Percentiles rank a stretch among this genome's conserved stretches.
Conservation (phyloP, 495 filamentous ascomycete species). For the Penicillium riverlandense region DNA sequence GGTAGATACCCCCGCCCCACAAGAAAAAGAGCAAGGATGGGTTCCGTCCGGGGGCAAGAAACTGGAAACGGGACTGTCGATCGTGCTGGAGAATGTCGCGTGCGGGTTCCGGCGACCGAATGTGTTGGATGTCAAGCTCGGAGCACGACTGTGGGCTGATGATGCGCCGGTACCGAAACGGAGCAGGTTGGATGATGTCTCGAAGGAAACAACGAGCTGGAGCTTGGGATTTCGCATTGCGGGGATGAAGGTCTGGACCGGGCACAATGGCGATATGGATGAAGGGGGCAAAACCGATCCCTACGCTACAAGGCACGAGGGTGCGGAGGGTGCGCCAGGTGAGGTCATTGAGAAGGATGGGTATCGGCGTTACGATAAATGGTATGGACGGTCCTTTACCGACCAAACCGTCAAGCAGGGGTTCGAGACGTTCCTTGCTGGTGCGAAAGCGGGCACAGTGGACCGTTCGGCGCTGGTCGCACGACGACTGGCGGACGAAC, state of each 20-base stretch:
- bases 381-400: slow-evolving; percentile 72
- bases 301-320: slow-evolving; percentile 35
- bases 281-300: slow-evolving; percentile 31
- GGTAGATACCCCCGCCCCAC: slow-evolving; percentile 1
- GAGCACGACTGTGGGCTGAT: slow-evolving; percentile 77
- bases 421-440: slow-evolving; percentile 69
- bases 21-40: slow-evolving; percentile 29
- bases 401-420: slow-evolving; percentile 64
- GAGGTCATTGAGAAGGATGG: slow-evolving; percentile 41
- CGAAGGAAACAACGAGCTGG: slow-evolving; percentile 70
- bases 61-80: slow-evolving; percentile 65
- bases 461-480: slow-evolving; percentile 51
- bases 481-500: slow-evolving; percentile 56
- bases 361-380: slow-evolving; percentile 77
- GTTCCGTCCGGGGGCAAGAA: slow-evolving; percentile 46
- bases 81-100: slow-evolving; percentile 84
- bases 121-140: slow-evolving; percentile 92
- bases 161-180: slow-evolving; percentile 72
- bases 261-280: slow-evolving; percentile 41
- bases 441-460: slow-evolving; percentile 46
- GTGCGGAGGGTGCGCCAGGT: slow-evolving; percentile 25
- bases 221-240: slow-evolving; percentile 81
- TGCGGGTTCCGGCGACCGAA: slow-evolving; percentile 78
- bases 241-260: slow-evolving; percentile 89
- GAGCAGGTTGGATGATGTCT: slow-evolving; percentile 69